Evolutionary conservation across 345 rosid species (phyloP).

Genomic region (Eucalyptus globulus): DNA sequence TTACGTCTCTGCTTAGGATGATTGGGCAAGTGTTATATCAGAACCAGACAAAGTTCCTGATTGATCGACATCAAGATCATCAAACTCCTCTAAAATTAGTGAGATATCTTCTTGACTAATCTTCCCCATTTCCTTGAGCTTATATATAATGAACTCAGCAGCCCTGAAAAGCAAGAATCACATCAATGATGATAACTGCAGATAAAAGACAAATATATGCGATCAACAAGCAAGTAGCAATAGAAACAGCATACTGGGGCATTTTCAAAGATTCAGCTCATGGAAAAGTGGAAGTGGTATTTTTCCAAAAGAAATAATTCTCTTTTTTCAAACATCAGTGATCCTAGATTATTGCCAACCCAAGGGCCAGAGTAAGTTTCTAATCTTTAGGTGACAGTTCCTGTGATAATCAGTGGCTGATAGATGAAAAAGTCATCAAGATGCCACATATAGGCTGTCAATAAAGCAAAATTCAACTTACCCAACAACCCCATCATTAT

Average conservation of each 20-base stretch:
- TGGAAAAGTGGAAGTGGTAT: not conserved
- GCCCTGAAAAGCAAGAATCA: conserved; percentile 15
- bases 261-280: not conserved
- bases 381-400: not conserved
- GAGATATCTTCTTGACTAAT: conserved; percentile 59
- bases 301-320: not conserved
- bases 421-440: not conserved
- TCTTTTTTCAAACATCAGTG: not conserved
- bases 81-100: conserved; percentile 50
- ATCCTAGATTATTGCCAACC: not conserved
- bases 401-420: not conserved
- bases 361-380: not conserved
- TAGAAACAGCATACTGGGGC: not conserved
- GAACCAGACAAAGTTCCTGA: conserved; percentile 31
- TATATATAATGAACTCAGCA: conserved; percentile 57
- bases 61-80: conserved; percentile 58
- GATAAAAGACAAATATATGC: not conserved
- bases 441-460: not conserved
- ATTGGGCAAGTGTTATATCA: conserved; percentile 24
- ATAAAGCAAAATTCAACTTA: conserved; percentile 11
- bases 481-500: conserved; percentile 63
- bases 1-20: not conserved
- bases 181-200: not conserved
- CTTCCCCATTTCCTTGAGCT: conserved; percentile 90
- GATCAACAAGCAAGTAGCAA: not conserved